Percentiles rank a stretch among this genome's conserved stretches.
Evolutionary conservation across 1,139 yeast genomes (phyloP).

Genomic region (Debaryomyces coudertii): DNA sequence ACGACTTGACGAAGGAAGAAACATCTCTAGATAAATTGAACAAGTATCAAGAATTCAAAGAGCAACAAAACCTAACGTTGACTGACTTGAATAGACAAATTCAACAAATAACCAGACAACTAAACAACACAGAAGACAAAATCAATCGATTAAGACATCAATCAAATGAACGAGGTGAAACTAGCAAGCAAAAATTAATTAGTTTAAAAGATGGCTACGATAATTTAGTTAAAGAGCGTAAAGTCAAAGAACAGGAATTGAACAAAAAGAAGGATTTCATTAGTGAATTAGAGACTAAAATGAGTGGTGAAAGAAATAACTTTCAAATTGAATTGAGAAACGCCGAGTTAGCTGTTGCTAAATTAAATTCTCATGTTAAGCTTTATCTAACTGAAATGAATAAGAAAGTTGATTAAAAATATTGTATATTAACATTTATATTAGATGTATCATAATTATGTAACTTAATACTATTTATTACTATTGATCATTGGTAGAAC

Average conservation of each 20-base stretch:
- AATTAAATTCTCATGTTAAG: slow-evolving; percentile 56
- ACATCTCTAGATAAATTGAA: slow-evolving; percentile 42
- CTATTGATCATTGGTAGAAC: neutral
- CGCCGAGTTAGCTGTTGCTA: slow-evolving; percentile 56
- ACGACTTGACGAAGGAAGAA: slow-evolving; percentile 53
- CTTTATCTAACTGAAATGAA: slow-evolving; percentile 25
- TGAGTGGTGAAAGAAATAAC: slow-evolving; percentile 43
- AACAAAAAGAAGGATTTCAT: slow-evolving; percentile 52
- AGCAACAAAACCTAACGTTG: slow-evolving; percentile 46
- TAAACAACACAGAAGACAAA: slow-evolving; percentile 57
- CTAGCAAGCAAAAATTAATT: slow-evolving; percentile 48
- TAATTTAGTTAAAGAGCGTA: slow-evolving; percentile 52
- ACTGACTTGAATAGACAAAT: slow-evolving; percentile 55
- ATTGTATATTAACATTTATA: slow-evolving; percentile 6
- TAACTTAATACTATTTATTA: slow-evolving; percentile 2
- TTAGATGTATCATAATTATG: slow-evolving; percentile 6
- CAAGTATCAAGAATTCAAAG: slow-evolving; percentile 50
- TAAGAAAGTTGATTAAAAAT: slow-evolving; percentile 10
- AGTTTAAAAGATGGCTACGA: slow-evolving; percentile 52
- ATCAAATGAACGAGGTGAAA: slow-evolving; percentile 48
- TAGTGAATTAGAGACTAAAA: slow-evolving; percentile 50
- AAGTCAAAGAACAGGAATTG: slow-evolving; percentile 54
- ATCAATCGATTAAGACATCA: slow-evolving; percentile 52
- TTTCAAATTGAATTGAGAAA: slow-evolving; percentile 59
- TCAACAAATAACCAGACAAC: slow-evolving; percentile 54